A percentile compares a stretch with the other conserved stretches of the same genome.
Evolutionary conservation across 2,329 filamentous ascomycete species (phyloP).

Genomic region (Dactylellina cionopaga): DNA sequence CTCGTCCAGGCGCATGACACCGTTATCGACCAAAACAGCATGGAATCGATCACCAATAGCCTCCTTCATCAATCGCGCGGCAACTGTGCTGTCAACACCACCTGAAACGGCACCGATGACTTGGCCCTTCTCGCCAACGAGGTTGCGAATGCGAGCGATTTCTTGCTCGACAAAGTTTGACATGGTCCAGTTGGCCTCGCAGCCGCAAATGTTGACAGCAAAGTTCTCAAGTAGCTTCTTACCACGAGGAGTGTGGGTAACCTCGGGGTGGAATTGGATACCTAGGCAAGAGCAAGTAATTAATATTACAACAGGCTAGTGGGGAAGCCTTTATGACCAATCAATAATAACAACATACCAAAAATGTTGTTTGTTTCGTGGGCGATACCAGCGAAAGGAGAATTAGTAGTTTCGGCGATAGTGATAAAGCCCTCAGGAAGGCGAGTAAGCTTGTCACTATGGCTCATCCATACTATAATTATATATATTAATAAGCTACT

Average conservation of each 20-base stretch:
- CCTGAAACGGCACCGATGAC: slow-evolving; percentile 83
- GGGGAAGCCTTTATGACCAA: no score
- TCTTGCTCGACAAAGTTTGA: slow-evolving; percentile 81
- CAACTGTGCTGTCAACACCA: slow-evolving; percentile 90
- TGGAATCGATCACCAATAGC: slow-evolving; percentile 88
- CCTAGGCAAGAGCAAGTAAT: slow-evolving; percentile 67
- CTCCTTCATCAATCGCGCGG: slow-evolving; percentile 83
- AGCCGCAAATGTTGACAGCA: slow-evolving; percentile 80
- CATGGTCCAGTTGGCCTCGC: slow-evolving; percentile 84
- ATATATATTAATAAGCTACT: no score
- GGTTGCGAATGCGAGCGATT: slow-evolving; percentile 78
- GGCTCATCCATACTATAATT: slow-evolving; percentile 96
- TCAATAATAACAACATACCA: no score
- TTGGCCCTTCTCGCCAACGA: slow-evolving; percentile 83
- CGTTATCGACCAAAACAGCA: slow-evolving; percentile 86
- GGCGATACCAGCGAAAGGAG: slow-evolving; percentile 81
- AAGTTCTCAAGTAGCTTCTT: slow-evolving; percentile 82
- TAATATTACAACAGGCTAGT: no score
- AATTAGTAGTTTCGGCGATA: slow-evolving; percentile 79
- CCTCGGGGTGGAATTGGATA: slow-evolving; percentile 90
- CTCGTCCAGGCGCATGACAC: slow-evolving; percentile 86
- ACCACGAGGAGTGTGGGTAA: slow-evolving; percentile 77
- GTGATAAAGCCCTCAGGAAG: slow-evolving; percentile 78
- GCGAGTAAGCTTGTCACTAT: slow-evolving; percentile 82
- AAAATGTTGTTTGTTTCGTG: slow-evolving; percentile 70